phyloP scores from a whole-genome alignment of 2,329 filamentous ascomycete species.

The Fusarium tuaranense region DNA sequence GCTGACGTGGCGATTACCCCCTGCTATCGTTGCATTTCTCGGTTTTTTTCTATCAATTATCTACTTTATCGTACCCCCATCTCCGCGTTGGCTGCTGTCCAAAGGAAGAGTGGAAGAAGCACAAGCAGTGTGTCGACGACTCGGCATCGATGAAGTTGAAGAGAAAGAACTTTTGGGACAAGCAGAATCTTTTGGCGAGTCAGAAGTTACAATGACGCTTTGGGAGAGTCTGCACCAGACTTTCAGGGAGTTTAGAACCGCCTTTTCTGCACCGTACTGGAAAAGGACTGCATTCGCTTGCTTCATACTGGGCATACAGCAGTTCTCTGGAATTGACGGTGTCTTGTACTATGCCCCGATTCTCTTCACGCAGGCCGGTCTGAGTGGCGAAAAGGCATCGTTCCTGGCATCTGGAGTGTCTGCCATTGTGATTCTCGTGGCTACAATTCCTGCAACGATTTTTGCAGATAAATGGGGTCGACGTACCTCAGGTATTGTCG shows the following conservation, averaged over 20 bases:
- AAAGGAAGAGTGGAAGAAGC: conserved; percentile 59
- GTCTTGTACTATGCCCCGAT: conserved; percentile 72
- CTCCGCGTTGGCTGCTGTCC: conserved; percentile 67
- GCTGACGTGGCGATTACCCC: conserved; percentile 67
- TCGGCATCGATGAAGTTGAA: conserved; percentile 57
- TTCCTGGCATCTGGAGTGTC: conserved; percentile 71
- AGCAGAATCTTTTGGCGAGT: conserved; percentile 14
- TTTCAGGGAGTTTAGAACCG: conserved; percentile 47
- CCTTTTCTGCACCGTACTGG: conserved; percentile 54
- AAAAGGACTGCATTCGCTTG: conserved; percentile 63
- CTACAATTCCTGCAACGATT: conserved; percentile 65
- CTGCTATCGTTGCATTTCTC: conserved; percentile 54
- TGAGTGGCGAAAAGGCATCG: conserved; percentile 62
- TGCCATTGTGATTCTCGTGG: conserved; percentile 65
- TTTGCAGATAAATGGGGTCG: conserved; percentile 69
- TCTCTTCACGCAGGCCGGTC: conserved; percentile 69
- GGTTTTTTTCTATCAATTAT: conserved; percentile 45
- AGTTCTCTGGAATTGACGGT: conserved; percentile 71
- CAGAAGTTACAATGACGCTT: conserved; percentile 45
- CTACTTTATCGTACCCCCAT: conserved; percentile 58
- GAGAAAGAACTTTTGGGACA: conserved; percentile 53
- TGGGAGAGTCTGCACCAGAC: conserved; percentile 45
- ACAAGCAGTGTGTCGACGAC: conserved; percentile 50
- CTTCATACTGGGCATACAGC: conserved; percentile 70
- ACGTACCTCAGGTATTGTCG: conserved; percentile 63